These are phyloP conservation scores for Lipomyces lipofer DNA, from an alignment of 805 yeast genomes.

Conservation along the genomic window DNA sequence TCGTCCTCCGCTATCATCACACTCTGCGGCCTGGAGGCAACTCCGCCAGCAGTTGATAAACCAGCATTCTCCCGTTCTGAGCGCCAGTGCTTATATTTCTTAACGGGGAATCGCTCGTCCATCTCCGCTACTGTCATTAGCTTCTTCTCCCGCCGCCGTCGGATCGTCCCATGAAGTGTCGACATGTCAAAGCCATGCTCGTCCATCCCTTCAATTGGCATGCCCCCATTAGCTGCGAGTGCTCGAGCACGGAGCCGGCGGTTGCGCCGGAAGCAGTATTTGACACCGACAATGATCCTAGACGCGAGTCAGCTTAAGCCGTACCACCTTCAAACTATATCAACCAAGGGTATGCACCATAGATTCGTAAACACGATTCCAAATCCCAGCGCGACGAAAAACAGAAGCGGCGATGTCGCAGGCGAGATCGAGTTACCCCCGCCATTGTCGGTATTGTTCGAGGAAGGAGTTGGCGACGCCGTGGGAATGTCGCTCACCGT, in stretches of 20 bases:
- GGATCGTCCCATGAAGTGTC: constrained; percentile 26
- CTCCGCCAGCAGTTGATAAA: constrained; percentile 25
- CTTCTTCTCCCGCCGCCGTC: constrained; percentile 32
- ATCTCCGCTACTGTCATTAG: constrained; percentile 37
- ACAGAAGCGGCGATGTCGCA: constrained; percentile 36
- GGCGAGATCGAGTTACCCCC: constrained; percentile 5
- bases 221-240: constrained; percentile 8
- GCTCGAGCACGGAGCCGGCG: constrained; percentile 27
- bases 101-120: constrained; percentile 38
- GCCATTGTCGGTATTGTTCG: not conserved
- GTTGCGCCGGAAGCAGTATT: constrained; percentile 37
- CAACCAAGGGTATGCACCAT: constrained; percentile 35
- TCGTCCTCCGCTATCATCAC: not conserved
- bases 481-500: not conserved
- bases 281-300: constrained; percentile 38
- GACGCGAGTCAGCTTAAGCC: not conserved
- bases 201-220: constrained; percentile 11
- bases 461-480: not conserved
- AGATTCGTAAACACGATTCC: constrained; percentile 41
- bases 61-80: constrained; percentile 32
- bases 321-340: not conserved
- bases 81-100: constrained; percentile 38
- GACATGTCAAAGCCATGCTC: constrained; percentile 20
- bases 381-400: constrained; percentile 42
- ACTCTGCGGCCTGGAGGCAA: constrained; percentile 10